Conservation (phyloP, 768 basidiomycete species). For the Suillus bovinus region DNA sequence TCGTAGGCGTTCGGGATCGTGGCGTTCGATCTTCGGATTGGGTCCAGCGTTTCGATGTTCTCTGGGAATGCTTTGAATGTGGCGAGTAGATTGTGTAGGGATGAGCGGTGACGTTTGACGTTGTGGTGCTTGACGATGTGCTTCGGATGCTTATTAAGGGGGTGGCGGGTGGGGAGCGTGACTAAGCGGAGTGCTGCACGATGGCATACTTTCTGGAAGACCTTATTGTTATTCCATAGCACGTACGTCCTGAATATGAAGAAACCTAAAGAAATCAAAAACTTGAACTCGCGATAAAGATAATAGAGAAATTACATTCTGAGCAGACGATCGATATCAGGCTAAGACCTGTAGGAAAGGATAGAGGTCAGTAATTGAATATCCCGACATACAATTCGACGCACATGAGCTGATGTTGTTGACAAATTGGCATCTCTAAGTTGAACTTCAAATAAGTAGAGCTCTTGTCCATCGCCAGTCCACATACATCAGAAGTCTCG, state of each 20-base stretch:
- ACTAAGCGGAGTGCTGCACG: too few relatives aligned
- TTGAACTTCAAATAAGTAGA: not conserved
- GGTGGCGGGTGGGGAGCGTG: too few relatives aligned
- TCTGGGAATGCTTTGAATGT: too few relatives aligned
- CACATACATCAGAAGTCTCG: not conserved
- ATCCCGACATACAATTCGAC: not conserved
- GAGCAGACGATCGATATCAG: conserved; percentile 3
- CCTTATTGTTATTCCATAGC: conserved; percentile 8
- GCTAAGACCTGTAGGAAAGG: conserved; percentile 1
- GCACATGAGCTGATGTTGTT: conserved; percentile 8
- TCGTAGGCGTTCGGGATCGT: too few relatives aligned
- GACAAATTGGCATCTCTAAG: conserved; percentile 8
- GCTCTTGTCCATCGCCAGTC: too few relatives aligned
- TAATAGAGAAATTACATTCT: not conserved
- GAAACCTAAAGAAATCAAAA: conserved; percentile 3
- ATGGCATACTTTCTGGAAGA: too few relatives aligned
- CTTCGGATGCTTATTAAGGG: too few relatives aligned
- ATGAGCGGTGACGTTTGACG: too few relatives aligned
- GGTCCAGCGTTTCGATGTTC: too few relatives aligned
- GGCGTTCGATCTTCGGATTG: too few relatives aligned
- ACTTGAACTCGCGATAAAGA: not conserved
- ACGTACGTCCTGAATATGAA: conserved; percentile 12
- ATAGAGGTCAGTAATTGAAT: not conserved
- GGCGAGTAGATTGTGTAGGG: too few relatives aligned
- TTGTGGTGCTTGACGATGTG: too few relatives aligned